These are phyloP conservation scores for Globisporangium cylindrosporum DNA, from an alignment of 352 stramenopile species.

Conservation along the genomic window DNA sequence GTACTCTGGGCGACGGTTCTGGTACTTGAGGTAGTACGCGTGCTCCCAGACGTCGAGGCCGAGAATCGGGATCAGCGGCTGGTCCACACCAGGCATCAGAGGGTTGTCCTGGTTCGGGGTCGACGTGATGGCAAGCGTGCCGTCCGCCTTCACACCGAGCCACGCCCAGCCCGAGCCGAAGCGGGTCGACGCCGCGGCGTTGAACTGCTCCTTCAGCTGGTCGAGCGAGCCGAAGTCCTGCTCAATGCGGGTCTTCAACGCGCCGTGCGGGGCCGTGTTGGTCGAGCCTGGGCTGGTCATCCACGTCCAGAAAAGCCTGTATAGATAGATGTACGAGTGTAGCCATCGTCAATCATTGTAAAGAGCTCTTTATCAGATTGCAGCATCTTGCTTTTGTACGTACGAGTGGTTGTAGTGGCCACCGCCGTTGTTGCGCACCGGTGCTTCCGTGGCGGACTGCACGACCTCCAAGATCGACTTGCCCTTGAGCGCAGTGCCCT, in stretches of 20 bases:
- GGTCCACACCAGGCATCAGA: conserved; percentile 76
- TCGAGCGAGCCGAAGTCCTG: conserved; percentile 90
- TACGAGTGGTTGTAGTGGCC: conserved; percentile 84
- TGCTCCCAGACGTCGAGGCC: conserved; percentile 96
- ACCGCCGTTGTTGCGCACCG: conserved; percentile 83
- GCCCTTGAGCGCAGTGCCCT: conserved; percentile 61
- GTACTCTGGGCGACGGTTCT: conserved; percentile 96
- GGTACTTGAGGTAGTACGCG: conserved; percentile 97
- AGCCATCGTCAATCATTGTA: neutral
- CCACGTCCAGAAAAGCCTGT: conserved; percentile 91
- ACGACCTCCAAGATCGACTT: conserved; percentile 85
- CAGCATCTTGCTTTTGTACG: conserved; percentile 7
- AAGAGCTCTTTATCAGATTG: no score
- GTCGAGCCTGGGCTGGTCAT: conserved; percentile 80
- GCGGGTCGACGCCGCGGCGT: conserved; percentile 74
- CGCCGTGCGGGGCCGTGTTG: conserved; percentile 75
- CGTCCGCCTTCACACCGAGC: conserved; percentile 84
- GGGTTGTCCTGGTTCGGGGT: conserved; percentile 96
- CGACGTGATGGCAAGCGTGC: conserved; percentile 93
- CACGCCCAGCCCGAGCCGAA: conserved; percentile 92
- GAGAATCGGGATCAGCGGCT: conserved; percentile 91
- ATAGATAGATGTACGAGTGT: neutral
- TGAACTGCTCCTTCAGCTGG: conserved; percentile 89
- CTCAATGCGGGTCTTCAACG: conserved; percentile 83
- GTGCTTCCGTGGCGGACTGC: conserved; percentile 62